Evolutionary conservation across 2,329 filamentous ascomycete species (phyloP).

Genomic region (Penicillium sp.): DNA sequence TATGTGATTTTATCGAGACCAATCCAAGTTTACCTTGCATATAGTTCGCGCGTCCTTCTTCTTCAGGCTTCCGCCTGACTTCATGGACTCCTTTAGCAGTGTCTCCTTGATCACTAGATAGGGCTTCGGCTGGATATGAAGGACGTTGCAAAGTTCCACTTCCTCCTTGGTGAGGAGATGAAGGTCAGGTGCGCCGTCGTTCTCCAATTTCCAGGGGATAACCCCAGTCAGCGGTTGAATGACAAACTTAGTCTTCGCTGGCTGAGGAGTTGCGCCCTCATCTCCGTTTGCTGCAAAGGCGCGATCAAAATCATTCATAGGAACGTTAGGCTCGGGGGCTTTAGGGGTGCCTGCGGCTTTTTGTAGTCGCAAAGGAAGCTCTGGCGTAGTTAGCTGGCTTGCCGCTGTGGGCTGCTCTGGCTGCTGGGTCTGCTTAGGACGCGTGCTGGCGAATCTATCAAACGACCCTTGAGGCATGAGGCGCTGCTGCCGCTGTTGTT

Average conservation of each 20-base stretch:
- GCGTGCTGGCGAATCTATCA: constrained; percentile 78
- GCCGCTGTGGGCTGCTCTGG: constrained; percentile 76
- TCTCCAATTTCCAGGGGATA: constrained; percentile 66
- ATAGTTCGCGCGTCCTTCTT: constrained; percentile 93
- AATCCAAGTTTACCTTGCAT: constrained; percentile 57
- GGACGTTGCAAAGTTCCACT: constrained; percentile 79
- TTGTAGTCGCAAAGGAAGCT: constrained; percentile 69
- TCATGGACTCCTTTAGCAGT: constrained; percentile 87
- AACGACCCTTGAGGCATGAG: constrained; percentile 75
- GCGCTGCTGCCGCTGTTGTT: constrained; percentile 72
- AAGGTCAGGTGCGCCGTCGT: constrained; percentile 75
- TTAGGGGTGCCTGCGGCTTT: constrained; percentile 40
- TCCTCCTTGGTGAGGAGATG: constrained; percentile 88
- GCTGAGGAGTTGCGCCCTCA: constrained; percentile 43
- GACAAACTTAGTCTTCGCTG: constrained; percentile 57
- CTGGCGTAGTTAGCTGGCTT: constrained; percentile 76
- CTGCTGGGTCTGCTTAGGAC: constrained; percentile 71
- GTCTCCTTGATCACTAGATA: constrained; percentile 95
- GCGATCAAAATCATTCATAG: constrained; percentile 59
- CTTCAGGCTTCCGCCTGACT: constrained; percentile 84
- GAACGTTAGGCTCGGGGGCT: constrained; percentile 38
- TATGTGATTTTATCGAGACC: background rate
- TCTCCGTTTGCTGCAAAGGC: constrained; percentile 53
- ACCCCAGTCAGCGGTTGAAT: constrained; percentile 53
- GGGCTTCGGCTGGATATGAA: constrained; percentile 88